These are phyloP conservation scores for Candida multigemmis DNA, from an alignment of 805 yeast species.

Conservation along the genomic window DNA sequence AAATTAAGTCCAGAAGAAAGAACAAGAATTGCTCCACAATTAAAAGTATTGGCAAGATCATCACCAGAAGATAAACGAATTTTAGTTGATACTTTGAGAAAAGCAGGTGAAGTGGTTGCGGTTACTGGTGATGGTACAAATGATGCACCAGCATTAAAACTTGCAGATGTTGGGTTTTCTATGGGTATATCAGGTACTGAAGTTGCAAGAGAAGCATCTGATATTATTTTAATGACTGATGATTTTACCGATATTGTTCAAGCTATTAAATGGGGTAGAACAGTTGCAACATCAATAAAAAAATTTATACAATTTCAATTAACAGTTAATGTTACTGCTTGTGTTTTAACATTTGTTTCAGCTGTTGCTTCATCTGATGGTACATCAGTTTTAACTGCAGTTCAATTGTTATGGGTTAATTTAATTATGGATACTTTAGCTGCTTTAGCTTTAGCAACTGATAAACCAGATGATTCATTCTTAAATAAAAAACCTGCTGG, in stretches of 20 bases:
- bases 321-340: slow-evolving; percentile 97
- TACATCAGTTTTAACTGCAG: slow-evolving; percentile 88
- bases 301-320: slow-evolving; percentile 94
- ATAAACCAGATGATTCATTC: slow-evolving; percentile 81
- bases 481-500: slow-evolving; percentile 80
- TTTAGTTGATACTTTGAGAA: slow-evolving; percentile 71
- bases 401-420: slow-evolving; percentile 95
- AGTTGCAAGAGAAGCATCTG: slow-evolving; percentile 97
- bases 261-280: slow-evolving; percentile 98
- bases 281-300: slow-evolving; percentile 88
- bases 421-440: slow-evolving; percentile 98
- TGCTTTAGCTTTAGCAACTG: slow-evolving; percentile 95
- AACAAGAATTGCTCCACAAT: slow-evolving; percentile 51
- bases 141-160: slow-evolving; percentile 94
- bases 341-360: slow-evolving; percentile 82
- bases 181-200: slow-evolving; percentile 99
- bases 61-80: slow-evolving; percentile 92
- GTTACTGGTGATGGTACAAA: slow-evolving; percentile 99
- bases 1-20: slow-evolving; percentile 52
- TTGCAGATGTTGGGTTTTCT: slow-evolving; percentile 97
- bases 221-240: slow-evolving; percentile 86
- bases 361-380: slow-evolving; percentile 81
- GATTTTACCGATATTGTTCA: slow-evolving; percentile 91
- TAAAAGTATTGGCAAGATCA: slow-evolving; percentile 86
- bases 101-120: slow-evolving; percentile 89